Evolutionary conservation across 768 basidiomycete genomes (phyloP).

Genomic region (Russula abietina): DNA sequence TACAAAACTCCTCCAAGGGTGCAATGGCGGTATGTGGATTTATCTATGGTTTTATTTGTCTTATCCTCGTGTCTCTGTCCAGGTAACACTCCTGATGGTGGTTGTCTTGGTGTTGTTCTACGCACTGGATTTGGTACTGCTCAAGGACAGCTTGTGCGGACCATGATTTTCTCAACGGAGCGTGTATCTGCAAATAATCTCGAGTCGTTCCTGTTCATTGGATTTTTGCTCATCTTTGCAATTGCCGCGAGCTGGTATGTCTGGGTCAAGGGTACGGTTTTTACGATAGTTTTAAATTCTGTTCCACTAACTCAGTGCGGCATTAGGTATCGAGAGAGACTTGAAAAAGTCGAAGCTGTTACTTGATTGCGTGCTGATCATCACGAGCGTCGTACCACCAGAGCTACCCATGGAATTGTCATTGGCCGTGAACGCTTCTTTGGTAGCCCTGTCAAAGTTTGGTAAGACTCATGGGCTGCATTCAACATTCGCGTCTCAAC

Average conservation of each 20-base stretch:
- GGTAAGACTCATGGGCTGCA: constrained; percentile 43
- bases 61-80: constrained; percentile 18
- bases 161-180: constrained; percentile 99
- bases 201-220: constrained; percentile 96
- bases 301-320: neutral
- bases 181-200: constrained; percentile 93
- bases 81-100: constrained; percentile 78
- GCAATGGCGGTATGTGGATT: constrained; percentile 39
- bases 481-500: neutral
- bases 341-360: constrained; percentile 93
- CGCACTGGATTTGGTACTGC: constrained; percentile 97
- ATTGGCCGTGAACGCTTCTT: constrained; percentile 89
- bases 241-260: constrained; percentile 98
- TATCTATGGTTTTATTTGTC: constrained; percentile 21
- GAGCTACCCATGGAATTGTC: constrained; percentile 98
- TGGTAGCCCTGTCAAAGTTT: constrained; percentile 89
- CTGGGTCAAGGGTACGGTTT: constrained; percentile 78
- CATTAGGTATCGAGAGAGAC: constrained; percentile 77
- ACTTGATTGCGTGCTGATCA: constrained; percentile 91
- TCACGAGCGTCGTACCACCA: constrained; percentile 96
- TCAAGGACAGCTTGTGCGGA: constrained; percentile 94
- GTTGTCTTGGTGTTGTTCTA: constrained; percentile 87
- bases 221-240: constrained; percentile 94
- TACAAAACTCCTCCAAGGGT: constrained; percentile 92
- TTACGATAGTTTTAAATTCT: neutral